phyloP scores from a whole-genome alignment of 2,329 filamentous ascomycete species.

The Sclerotinia spermophila region DNA sequence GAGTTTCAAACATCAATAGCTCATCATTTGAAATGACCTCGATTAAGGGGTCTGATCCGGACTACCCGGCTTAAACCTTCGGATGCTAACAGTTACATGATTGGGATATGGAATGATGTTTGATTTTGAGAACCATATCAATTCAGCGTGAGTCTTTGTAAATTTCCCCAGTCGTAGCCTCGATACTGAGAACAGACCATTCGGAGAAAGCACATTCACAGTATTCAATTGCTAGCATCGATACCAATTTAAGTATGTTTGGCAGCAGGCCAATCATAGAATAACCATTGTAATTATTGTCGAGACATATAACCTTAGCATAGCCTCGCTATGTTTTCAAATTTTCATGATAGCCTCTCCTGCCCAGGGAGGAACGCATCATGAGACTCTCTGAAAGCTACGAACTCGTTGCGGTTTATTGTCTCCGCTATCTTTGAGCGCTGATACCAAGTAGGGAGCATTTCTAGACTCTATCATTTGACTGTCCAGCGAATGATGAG shows the following conservation, averaged over 20 bases:
- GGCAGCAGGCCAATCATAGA: background rate
- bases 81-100: background rate
- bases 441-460: background rate
- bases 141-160: too few species aligned
- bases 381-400: background rate
- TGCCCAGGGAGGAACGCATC: background rate
- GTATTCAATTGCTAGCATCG: background rate
- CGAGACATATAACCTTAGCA: background rate
- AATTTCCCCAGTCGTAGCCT: background rate
- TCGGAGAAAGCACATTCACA: background rate
- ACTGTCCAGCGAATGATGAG: background rate
- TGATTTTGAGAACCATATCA: background rate
- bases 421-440: background rate
- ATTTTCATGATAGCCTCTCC: background rate
- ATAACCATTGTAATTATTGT: background rate
- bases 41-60: background rate
- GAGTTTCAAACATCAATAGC: background rate
- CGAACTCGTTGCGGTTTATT: background rate
- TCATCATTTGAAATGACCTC: background rate
- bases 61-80: too few species aligned
- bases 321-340: background rate
- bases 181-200: background rate
- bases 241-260: background rate
- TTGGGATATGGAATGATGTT: background rate
- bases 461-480: background rate